These are phyloP conservation scores for Gentiana straminea DNA, from an alignment of 257 asterid genomes.

Conservation along the genomic window DNA sequence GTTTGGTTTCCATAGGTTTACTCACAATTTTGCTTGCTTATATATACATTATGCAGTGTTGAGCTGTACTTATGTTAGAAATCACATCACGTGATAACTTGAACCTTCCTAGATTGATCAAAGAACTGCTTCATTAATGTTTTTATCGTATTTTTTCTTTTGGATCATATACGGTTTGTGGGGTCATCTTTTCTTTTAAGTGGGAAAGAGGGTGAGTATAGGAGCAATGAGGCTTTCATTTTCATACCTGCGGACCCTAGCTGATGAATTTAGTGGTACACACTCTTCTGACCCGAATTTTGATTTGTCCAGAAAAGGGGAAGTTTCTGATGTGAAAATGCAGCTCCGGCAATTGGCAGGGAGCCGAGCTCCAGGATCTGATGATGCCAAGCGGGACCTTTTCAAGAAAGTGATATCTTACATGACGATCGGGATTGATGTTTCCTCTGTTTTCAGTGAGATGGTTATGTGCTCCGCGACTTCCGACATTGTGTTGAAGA, in stretches of 20 bases:
- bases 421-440: constrained; percentile 96
- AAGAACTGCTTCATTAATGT: neutral
- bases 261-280: constrained; percentile 6
- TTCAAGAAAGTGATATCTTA: constrained; percentile 94
- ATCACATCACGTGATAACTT: neutral
- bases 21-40: too few species aligned
- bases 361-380: constrained; percentile 88
- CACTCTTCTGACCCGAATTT: constrained; percentile 15
- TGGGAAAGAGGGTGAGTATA: neutral
- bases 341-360: constrained; percentile 98
- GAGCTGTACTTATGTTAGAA: too few species aligned
- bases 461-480: constrained; percentile 99
- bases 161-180: neutral
- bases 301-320: constrained; percentile 66
- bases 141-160: neutral
- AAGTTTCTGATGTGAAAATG: constrained; percentile 83
- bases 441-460: constrained; percentile 90
- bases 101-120: neutral
- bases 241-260: neutral
- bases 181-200: too few species aligned
- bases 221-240: constrained; percentile 11
- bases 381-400: constrained; percentile 83
- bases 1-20: neutral
- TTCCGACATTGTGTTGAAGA: constrained; percentile 89
- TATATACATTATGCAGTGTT: too few species aligned